phyloP scores from a whole-genome alignment of 2,329 filamentous ascomycete species.

The Penicillium sp. region DNA sequence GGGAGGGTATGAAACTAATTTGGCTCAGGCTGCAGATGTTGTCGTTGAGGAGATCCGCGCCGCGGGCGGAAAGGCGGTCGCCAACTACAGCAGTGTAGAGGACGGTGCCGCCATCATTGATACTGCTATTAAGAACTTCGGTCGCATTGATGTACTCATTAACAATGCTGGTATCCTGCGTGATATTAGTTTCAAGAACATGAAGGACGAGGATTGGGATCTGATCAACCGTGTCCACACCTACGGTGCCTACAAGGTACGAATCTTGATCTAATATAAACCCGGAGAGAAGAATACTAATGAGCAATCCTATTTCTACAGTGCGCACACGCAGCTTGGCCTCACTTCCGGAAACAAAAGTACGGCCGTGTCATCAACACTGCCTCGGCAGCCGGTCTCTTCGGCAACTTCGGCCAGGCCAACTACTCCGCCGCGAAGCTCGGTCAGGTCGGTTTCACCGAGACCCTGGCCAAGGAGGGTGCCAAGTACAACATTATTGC shows the following conservation, averaged over 20 bases:
- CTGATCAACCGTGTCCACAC: constrained; percentile 91
- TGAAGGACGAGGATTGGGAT: constrained; percentile 97
- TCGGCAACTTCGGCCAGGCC: constrained; percentile 91
- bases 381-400: constrained; percentile 90
- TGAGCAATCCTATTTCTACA: constrained; percentile 21
- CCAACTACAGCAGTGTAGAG: constrained; percentile 86
- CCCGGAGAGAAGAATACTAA: constrained; percentile 16
- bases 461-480: constrained; percentile 97
- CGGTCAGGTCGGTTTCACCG: constrained; percentile 92
- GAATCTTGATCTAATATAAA: neutral
- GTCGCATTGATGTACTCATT: constrained; percentile 86
- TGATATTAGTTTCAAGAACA: constrained; percentile 97
- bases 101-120: constrained; percentile 92
- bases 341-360: constrained; percentile 98
- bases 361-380: constrained; percentile 97
- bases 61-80: constrained; percentile 90
- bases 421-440: constrained; percentile 98
- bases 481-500: constrained; percentile 95
- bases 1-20: neutral
- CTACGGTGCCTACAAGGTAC: constrained; percentile 82
- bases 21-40: constrained; percentile 60
- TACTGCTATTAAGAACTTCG: constrained; percentile 51
- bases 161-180: constrained; percentile 97
- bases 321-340: constrained; percentile 92
- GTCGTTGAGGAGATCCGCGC: constrained; percentile 60